These are phyloP conservation scores for Candida ficus DNA, from an alignment of 805 yeast genomes.

Conservation along the genomic window DNA sequence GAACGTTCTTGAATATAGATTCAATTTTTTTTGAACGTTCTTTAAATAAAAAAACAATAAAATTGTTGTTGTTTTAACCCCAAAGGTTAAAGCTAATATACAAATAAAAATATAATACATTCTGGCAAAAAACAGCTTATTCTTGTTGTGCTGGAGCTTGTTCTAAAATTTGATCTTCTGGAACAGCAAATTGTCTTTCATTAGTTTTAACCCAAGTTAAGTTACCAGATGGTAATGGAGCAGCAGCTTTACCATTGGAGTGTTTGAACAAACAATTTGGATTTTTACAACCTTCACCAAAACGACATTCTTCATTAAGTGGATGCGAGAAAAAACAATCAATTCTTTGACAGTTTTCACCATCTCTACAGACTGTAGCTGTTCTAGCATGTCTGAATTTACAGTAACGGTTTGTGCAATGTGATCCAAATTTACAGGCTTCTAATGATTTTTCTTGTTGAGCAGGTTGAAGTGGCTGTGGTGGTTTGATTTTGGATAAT, in stretches of 20 bases:
- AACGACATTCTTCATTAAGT: constrained; percentile 71
- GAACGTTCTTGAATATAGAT: neutral
- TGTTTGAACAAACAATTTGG: constrained; percentile 68
- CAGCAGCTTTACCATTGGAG: constrained; percentile 62
- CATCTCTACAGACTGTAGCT: constrained; percentile 73
- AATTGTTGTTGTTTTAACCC: neutral
- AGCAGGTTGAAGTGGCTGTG: constrained; percentile 25
- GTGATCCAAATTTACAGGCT: constrained; percentile 74
- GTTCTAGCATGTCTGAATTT: constrained; percentile 81
- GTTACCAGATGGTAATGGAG: constrained; percentile 16
- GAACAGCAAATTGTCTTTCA: constrained; percentile 70
- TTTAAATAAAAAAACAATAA: neutral
- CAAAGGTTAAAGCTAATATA: neutral
- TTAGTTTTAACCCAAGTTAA: constrained; percentile 37
- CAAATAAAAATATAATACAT: neutral
- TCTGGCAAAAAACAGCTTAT: neutral
- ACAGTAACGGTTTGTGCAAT: constrained; percentile 75
- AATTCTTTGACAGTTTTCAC: constrained; percentile 67
- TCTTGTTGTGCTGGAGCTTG: constrained; percentile 45
- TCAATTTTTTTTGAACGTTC: neutral
- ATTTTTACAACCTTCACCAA: constrained; percentile 71
- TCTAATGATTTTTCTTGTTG: constrained; percentile 54
- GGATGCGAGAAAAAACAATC: constrained; percentile 88
- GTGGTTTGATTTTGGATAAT: constrained; percentile 43
- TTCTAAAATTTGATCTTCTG: constrained; percentile 69